Percentiles rank a stretch among this genome's conserved stretches.
phyloP scores from a whole-genome alignment of 176 grass and related monocot genomes.

The Miscanthus lutarioriparius region DNA sequence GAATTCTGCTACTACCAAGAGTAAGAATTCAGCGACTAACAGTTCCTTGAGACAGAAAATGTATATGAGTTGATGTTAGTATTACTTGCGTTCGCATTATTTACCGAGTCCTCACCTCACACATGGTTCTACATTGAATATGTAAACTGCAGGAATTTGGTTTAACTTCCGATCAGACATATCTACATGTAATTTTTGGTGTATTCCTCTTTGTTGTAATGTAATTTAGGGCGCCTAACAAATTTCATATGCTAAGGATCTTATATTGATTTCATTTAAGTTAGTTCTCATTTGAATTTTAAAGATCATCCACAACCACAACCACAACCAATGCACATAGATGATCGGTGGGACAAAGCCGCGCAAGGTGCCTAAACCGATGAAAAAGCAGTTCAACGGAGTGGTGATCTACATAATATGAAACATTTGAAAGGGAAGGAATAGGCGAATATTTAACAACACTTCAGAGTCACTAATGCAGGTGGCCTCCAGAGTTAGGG shows the following conservation, averaged over 20 bases:
- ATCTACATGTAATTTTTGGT: background rate
- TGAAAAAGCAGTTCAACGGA: no score
- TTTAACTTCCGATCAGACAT: background rate
- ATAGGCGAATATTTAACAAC: no score
- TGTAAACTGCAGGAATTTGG: background rate
- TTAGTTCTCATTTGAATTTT: constrained; percentile 15
- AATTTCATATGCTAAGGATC: constrained; percentile 18
- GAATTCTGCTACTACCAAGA: no score
- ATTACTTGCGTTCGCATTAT: background rate
- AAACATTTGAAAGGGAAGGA: no score
- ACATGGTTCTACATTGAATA: constrained; percentile 5
- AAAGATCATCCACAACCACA: constrained; percentile 13
- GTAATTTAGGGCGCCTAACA: constrained; percentile 8
- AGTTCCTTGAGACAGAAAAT: background rate
- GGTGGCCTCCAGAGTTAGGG: no score
- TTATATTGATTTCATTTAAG: constrained; percentile 23
- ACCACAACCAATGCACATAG: no score
- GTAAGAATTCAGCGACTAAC: no score
- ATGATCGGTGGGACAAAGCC: no score
- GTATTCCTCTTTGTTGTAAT: background rate
- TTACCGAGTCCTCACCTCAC: background rate
- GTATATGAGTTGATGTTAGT: constrained; percentile 50
- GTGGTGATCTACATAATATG: no score
- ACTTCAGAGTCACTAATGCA: no score
- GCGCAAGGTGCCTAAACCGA: no score